Conservation (phyloP, 805 yeast genomes). For the Ogataea pilisensis region DNA sequence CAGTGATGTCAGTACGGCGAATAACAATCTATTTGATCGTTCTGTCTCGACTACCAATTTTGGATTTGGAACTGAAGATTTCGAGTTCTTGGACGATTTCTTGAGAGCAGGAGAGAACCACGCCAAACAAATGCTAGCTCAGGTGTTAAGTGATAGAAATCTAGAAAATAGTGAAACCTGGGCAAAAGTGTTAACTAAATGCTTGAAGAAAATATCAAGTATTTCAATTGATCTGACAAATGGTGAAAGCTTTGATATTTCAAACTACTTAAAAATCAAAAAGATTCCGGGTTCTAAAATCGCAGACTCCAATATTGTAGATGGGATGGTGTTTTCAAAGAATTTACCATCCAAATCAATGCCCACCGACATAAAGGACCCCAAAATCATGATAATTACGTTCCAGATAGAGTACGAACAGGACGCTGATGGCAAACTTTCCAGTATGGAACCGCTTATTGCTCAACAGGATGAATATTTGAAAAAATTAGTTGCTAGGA, state of each 20-base stretch:
- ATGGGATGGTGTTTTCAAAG: slow-evolving; percentile 84
- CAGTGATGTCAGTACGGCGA: slow-evolving; percentile 13
- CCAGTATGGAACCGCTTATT: slow-evolving; percentile 76
- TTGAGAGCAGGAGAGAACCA: slow-evolving; percentile 37
- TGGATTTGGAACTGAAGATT: slow-evolving; percentile 24
- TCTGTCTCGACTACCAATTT: slow-evolving; percentile 10
- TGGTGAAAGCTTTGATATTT: slow-evolving; percentile 76
- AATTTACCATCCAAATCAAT: slow-evolving; percentile 74
- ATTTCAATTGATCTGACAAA: slow-evolving; percentile 56
- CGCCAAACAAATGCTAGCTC: slow-evolving; percentile 49
- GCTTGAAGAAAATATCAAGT: slow-evolving; percentile 51
- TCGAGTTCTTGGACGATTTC: slow-evolving; percentile 32
- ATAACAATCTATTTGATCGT: slow-evolving; percentile 7
- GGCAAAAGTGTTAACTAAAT: slow-evolving; percentile 47
- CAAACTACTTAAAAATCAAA: slow-evolving; percentile 86
- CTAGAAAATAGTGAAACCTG: slow-evolving; percentile 52
- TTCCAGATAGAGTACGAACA: slow-evolving; percentile 90
- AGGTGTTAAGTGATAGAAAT: slow-evolving; percentile 59
- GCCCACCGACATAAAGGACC: slow-evolving; percentile 60
- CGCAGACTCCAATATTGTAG: slow-evolving; percentile 54
- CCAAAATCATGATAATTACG: slow-evolving; percentile 76
- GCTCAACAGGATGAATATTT: slow-evolving; percentile 87
- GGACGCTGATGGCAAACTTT: slow-evolving; percentile 37
- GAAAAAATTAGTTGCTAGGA: slow-evolving; percentile 73
- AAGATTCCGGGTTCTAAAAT: slow-evolving; percentile 73